Base-by-base conservation (phyloP, 768 basidiomycete genomes). In the Amanita subjunquillea region DNA sequence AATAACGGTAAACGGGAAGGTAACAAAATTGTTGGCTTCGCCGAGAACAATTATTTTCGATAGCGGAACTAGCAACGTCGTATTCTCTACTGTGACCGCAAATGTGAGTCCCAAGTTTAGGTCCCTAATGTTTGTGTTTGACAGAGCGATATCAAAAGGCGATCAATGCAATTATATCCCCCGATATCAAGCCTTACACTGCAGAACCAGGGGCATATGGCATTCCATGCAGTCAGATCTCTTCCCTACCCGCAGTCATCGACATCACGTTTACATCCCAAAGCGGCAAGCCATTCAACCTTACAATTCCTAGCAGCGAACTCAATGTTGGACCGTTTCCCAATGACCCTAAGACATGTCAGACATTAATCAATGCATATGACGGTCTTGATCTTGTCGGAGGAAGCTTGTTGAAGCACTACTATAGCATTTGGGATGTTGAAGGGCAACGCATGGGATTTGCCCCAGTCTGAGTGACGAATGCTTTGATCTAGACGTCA, bases 281-380 rank as follows among this genome's bases (percentile, higher is more conserved):
- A 54, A 51, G 58, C 20, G 79, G 78, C 30, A 55, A 54, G 23
- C 70, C 70, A 8, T 80, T 80, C 67, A 77, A 79, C 57, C 65
- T 82, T 32, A 32, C 32, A 20, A 80, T 32, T 32, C 32, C 32
- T 32, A 32, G 32, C 78, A 72, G 65, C 53, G 79, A 81, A 59
- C 72, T 83, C 44, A 78, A 67, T 56, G 78, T 80, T 36, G 79
- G 79, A 8, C 78, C 79, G 3, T 80, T 81, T 62, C 60, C 67
- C 15, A 73, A 67, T 56, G 66, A 80, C 57, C 64, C 77, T 4
- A 32, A 32, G 32, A 32, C 32, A 32, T 32, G 32, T 32, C 32
- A 32, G 10, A 32, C 32, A 6, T 12, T 32, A 10, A 32, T 32
- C 32, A 32, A 32, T 80, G 27, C 78, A 80, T 67, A 80, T 79